Conservation (phyloP, 176 grass and related monocot species). For the Oryza australiensis region DNA sequence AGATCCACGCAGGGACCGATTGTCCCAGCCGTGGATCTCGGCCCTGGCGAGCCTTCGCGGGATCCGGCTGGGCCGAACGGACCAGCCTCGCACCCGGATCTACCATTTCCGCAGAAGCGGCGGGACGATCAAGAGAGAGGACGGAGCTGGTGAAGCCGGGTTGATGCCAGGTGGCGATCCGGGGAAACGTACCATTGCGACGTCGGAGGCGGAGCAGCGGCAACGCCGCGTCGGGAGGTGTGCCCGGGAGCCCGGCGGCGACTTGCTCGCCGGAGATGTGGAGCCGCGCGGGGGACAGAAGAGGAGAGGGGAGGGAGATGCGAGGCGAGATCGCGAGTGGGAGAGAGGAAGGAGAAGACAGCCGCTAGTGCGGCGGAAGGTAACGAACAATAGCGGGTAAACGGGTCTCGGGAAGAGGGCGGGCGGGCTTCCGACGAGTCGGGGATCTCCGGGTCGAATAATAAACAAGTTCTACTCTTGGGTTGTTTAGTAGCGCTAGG, state of each 20-base stretch:
- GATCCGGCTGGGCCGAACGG: neutral
- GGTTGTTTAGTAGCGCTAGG: too few relatives aligned
- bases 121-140: neutral
- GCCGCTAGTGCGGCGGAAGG: neutral
- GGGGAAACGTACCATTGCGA: conserved; percentile 35
- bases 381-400: conserved; percentile 35
- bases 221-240: neutral
- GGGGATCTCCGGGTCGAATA: too few relatives aligned
- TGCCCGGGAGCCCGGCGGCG: neutral
- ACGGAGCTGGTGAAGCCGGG: neutral
- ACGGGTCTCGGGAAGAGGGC: conserved; percentile 5
- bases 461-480: too few relatives aligned
- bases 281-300: neutral
- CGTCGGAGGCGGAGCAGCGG: neutral
- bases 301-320: neutral
- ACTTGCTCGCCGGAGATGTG: neutral
- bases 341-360: neutral
- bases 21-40: conserved; percentile 18
- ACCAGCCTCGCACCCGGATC: neutral
- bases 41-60: neutral
- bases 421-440: too few relatives aligned
- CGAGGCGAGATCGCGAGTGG: conserved; percentile 29
- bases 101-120: conserved; percentile 31
- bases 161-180: neutral
- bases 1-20: conserved; percentile 39